phyloP scores from a whole-genome alignment of 176 grass and related monocot species.

The Aechmea fasciata region DNA sequence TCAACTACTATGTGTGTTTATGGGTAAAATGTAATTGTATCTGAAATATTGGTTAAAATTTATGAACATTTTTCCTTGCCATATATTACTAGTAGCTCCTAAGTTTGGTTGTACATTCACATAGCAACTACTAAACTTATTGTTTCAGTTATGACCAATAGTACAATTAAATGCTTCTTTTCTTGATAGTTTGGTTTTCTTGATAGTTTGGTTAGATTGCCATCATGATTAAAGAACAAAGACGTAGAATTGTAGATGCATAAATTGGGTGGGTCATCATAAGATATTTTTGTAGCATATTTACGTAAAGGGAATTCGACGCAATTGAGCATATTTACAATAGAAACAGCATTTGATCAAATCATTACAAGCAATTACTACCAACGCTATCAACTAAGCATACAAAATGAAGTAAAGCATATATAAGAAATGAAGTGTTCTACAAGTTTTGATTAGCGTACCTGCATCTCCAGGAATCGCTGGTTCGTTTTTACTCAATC shows the following conservation, averaged over 20 bases:
- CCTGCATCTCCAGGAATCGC: conserved; percentile 28
- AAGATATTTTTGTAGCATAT: neutral
- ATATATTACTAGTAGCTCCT: neutral
- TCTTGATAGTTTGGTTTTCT: too few species aligned
- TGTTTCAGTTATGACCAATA: neutral
- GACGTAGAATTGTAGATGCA: too few species aligned
- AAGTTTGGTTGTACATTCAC: neutral
- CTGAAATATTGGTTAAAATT: too few species aligned
- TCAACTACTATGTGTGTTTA: too few species aligned
- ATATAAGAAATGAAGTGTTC: neutral
- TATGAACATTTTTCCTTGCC: neutral
- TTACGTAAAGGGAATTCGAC: neutral
- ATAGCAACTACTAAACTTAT: neutral
- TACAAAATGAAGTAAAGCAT: neutral
- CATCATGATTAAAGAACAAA: too few species aligned
- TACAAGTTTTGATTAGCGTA: conserved; percentile 7
- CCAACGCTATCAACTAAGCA: neutral
- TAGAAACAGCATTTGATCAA: neutral
- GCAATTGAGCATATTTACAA: neutral
- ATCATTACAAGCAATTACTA: neutral
- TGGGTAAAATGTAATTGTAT: too few species aligned
- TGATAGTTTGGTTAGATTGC: too few species aligned
- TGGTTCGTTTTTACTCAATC: conserved; percentile 35
- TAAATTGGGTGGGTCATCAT: too few species aligned
- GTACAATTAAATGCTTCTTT: neutral